Base-by-base conservation (phyloP, 208 protist species). In the Trypanosoma cruzi region DNA sequence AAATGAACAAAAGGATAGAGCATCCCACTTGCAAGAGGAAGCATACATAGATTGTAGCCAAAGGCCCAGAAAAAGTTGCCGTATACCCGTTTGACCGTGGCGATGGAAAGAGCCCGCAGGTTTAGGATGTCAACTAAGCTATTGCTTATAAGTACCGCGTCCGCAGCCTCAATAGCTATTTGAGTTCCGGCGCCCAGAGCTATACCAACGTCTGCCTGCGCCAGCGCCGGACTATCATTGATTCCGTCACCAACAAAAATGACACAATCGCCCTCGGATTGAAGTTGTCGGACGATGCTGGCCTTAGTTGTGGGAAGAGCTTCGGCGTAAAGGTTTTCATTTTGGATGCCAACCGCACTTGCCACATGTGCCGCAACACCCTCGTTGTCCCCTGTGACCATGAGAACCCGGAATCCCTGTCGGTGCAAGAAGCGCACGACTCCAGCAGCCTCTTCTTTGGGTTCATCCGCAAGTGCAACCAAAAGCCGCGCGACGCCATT, bases 171-270 rank as follows among this genome's bases (percentile, higher is more conserved):
- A 32, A 94, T 88, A 22, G 91, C 90, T 24, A 95, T 80, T 32
- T 93, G 80, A 8, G 89, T 96, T 31, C 91, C 91, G 8, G 84
- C 85, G 7, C 90, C 89, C n/a, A 97, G 79, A 16, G 93, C 89
- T 20, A 97, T 85, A 26, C 93, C 93, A 42, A 96, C 84, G 74
- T 95, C 62, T 4, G 91, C 88, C 72, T 93, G 88, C n/a, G 83
- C 82, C 29, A 97, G 70, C 8, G 93, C 93, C 3, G 91, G 86
- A 49, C 79, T 86, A 81, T 97, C 93, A 73, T 97, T 97, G 74
- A 96, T 95, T 65, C 93, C 93, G 61, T 97, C 93, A 42, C 93
- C 93, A 31, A 96, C 89, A 55, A 97, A 95, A 61, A 93, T 78
- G 36, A 95, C 90, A 29, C 53, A 54, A 26, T 62, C 28, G 1